Percentiles rank a stretch among this genome's conserved stretches.
These are phyloP conservation scores for Boletellus ananiceps DNA, from an alignment of 768 basidiomycete genomes.

Conservation along the genomic window DNA sequence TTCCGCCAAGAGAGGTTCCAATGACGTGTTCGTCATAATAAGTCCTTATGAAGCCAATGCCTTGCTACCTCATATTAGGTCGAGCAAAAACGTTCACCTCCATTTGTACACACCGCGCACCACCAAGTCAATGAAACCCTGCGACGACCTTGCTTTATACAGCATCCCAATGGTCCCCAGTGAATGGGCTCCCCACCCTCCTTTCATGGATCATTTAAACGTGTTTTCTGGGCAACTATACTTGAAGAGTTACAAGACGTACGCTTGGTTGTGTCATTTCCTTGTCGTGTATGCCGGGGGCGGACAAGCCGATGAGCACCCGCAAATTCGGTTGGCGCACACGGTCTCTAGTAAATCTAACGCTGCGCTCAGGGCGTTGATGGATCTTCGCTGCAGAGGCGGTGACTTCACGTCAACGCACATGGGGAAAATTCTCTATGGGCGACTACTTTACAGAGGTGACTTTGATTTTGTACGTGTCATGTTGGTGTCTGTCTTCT, in stretches of 20 bases:
- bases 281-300: constrained; percentile 39
- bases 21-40: constrained; percentile 31
- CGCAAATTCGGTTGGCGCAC: background rate
- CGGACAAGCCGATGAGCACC: constrained; percentile 39
- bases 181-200: constrained; percentile 10
- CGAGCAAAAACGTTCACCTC: constrained; percentile 31
- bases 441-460: constrained; percentile 18
- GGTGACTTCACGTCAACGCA: constrained; percentile 35
- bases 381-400: constrained; percentile 38
- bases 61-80: constrained; percentile 36
- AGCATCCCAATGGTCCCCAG: constrained; percentile 18
- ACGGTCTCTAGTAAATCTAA: background rate
- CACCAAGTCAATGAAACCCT: constrained; percentile 29
- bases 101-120: constrained; percentile 41
- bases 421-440: constrained; percentile 37
- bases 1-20: constrained; percentile 29
- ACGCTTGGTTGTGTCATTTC: constrained; percentile 33
- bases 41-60: constrained; percentile 40
- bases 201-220: constrained; percentile 34
- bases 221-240: constrained; percentile 46
- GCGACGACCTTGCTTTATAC: constrained; percentile 31
- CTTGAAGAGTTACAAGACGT: constrained; percentile 30
- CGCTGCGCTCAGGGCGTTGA: constrained; percentile 28
- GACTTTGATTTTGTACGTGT: constrained; percentile 20
- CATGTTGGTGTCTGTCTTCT: too few species aligned